These are phyloP conservation scores for Nakazawaea siamensis DNA, from an alignment of 805 yeast genomes.

Conservation along the genomic window DNA sequence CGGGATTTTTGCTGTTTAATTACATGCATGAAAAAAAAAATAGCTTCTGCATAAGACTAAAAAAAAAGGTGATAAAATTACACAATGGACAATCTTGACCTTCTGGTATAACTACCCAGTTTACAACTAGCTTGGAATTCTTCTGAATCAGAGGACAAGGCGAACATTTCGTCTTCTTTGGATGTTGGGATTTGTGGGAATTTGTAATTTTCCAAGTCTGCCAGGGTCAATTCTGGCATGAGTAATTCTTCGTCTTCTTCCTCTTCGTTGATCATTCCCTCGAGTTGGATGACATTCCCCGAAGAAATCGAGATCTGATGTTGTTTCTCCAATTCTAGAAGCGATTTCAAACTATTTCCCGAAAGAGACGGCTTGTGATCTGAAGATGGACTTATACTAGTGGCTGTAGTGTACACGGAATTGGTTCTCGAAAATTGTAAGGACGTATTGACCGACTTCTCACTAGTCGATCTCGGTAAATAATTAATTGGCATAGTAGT, in stretches of 20 bases:
- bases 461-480: conserved; percentile 7
- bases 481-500: conserved; percentile 7
- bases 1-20: too few relatives aligned
- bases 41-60: too few relatives aligned
- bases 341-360: conserved; percentile 7
- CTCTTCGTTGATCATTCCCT: conserved; percentile 11
- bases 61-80: too few relatives aligned
- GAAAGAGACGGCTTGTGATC: conserved; percentile 8
- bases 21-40: too few relatives aligned
- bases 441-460: conserved; percentile 8
- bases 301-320: conserved; percentile 8
- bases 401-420: conserved; percentile 18
- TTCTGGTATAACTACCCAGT: conserved; percentile 19
- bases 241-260: conserved; percentile 15
- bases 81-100: conserved; percentile 19
- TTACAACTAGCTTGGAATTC: conserved; percentile 12
- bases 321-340: conserved; percentile 11
- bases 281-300: too few relatives aligned
- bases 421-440: conserved; percentile 20
- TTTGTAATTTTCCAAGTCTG: background rate
- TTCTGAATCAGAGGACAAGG: background rate
- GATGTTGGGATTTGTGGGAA: background rate
- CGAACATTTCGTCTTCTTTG: background rate
- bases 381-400: conserved; percentile 12
- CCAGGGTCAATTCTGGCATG: conserved; percentile 13